phyloP scores from a whole-genome alignment of 805 yeast genomes.

The Yamadazyma phyllophila region DNA sequence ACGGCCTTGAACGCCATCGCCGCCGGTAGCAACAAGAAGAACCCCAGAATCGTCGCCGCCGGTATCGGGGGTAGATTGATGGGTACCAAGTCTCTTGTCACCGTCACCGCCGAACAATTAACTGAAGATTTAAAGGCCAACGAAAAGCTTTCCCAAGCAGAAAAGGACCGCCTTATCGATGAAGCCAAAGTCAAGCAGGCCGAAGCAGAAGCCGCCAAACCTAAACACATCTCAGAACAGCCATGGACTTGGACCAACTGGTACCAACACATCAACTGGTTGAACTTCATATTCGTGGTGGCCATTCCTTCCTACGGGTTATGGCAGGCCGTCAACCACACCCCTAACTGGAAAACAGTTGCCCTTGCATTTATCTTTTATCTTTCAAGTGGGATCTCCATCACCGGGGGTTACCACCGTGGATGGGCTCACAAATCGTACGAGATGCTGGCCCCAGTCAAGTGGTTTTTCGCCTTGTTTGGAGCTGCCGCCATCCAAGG shows the following conservation, averaged over 20 bases:
- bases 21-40: constrained; percentile 72
- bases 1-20: constrained; percentile 75
- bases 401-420: constrained; percentile 84
- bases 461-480: constrained; percentile 66
- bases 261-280: constrained; percentile 76
- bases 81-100: constrained; percentile 76
- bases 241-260: constrained; percentile 76
- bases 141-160: constrained; percentile 23
- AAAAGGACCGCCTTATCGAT: constrained; percentile 29
- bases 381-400: constrained; percentile 63
- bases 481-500: constrained; percentile 86
- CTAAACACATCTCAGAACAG: constrained; percentile 65
- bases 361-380: constrained; percentile 54
- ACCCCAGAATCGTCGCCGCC: constrained; percentile 73
- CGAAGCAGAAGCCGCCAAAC: constrained; percentile 34
- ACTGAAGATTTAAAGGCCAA: constrained; percentile 49
- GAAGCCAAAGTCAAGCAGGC: constrained; percentile 23
- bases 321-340: constrained; percentile 41
- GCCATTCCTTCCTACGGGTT: constrained; percentile 59
- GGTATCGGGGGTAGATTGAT: constrained; percentile 71
- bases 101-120: constrained; percentile 62
- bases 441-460: constrained; percentile 58
- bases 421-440: constrained; percentile 76
- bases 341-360: constrained; percentile 52
- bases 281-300: constrained; percentile 64